Evolutionary conservation across 331 rosid genomes (phyloP).

Genomic region (Cydonia oblonga): DNA sequence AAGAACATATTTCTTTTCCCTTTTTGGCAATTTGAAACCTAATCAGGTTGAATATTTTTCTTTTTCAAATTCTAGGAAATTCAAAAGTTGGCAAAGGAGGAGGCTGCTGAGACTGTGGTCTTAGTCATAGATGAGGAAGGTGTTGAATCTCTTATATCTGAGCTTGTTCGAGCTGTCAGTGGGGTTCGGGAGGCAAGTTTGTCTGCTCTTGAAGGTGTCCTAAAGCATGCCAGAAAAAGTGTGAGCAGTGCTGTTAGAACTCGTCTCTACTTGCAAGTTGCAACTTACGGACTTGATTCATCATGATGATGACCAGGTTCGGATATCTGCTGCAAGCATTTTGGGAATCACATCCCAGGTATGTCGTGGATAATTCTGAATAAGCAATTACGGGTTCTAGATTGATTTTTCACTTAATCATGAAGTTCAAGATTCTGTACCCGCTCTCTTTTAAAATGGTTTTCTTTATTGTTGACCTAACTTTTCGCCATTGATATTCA

Average conservation of each 20-base stretch:
- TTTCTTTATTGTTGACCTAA: conserved; percentile 1
- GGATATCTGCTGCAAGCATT: conserved; percentile 60
- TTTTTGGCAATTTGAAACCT: not conserved
- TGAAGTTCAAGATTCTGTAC: not conserved
- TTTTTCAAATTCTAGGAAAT: conserved; percentile 57
- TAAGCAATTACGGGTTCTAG: not conserved
- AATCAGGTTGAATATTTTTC: not conserved
- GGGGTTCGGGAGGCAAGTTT: conserved; percentile 84
- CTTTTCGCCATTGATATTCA: conserved; percentile 21
- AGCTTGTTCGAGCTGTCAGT: conserved; percentile 67
- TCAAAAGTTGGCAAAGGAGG: conserved; percentile 68
- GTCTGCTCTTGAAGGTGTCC: conserved; percentile 82
- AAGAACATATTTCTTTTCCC: not conserved
- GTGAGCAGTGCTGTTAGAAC: conserved; percentile 49
- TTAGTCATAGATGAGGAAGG: conserved; percentile 94
- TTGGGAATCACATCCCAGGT: conserved; percentile 86
- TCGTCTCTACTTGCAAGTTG: conserved; percentile 41
- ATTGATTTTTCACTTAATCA: not conserved
- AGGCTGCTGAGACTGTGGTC: conserved; percentile 86
- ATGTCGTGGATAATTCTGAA: conserved; percentile 3
- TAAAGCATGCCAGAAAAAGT: conserved; percentile 81
- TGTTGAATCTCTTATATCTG: conserved; percentile 65
- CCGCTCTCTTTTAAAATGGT: not conserved
- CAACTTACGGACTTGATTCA: conserved; percentile 60
- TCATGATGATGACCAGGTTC: conserved; percentile 86